phyloP scores from a whole-genome alignment of 495 filamentous ascomycete species.

The Penicillium flavigenum region DNA sequence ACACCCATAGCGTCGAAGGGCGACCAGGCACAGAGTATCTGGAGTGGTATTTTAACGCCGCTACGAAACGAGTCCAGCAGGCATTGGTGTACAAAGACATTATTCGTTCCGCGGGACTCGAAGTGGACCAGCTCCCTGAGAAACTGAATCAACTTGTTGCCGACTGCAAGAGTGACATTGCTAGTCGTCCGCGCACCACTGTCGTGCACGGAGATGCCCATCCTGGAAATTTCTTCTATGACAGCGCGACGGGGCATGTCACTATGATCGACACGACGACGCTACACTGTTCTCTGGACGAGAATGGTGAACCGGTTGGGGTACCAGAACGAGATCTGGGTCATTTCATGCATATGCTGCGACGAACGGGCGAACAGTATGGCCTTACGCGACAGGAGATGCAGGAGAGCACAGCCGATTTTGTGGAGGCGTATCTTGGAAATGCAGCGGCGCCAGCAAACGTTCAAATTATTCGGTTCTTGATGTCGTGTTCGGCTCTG shows the following conservation, averaged over 20 bases:
- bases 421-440: conserved; percentile 3
- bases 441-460: neutral
- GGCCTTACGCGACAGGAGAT: conserved; percentile 1
- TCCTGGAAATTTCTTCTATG: conserved; percentile 6
- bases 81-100: neutral
- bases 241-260: neutral
- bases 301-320: neutral
- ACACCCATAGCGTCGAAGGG: conserved; percentile 2
- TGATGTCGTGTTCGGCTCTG: conserved; percentile 4
- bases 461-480: neutral
- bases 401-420: neutral
- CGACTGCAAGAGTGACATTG: neutral
- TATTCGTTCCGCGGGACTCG: neutral
- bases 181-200: neutral
- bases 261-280: conserved; percentile 4
- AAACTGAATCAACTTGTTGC: neutral
- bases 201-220: neutral
- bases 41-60: conserved; percentile 1
- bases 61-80: conserved; percentile 1
- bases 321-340: conserved; percentile 2
- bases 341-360: conserved; percentile 3
- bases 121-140: neutral
- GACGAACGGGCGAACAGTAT: conserved; percentile 2
- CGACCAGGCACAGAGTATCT: conserved; percentile 1
- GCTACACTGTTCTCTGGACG: conserved; percentile 1